Percentiles rank a stretch among this genome's conserved stretches.
phyloP scores from a whole-genome alignment of 805 yeast species.

The Metschnikowia proteae region DNA sequence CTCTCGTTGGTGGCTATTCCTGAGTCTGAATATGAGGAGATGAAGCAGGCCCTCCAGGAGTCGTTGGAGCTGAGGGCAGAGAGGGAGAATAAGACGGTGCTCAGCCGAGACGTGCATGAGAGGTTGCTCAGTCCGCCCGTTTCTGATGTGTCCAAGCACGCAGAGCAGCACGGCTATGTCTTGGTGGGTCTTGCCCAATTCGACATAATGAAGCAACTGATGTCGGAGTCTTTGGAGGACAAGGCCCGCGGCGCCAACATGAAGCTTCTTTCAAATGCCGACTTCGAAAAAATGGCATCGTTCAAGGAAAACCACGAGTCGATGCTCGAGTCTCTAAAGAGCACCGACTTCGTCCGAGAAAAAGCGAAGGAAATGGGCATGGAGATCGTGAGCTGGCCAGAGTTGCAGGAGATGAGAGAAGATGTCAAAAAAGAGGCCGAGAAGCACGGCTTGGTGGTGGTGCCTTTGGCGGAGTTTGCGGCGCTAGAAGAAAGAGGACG shows the following conservation, averaged over 20 bases:
- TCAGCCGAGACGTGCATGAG: conserved; percentile 5
- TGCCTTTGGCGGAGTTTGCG: conserved; percentile 14
- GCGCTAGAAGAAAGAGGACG: conserved; percentile 8
- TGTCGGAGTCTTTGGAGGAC: conserved; percentile 9
- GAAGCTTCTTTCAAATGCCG: conserved; percentile 8
- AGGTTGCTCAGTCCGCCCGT: conserved; percentile 3
- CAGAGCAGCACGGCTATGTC: conserved; percentile 7
- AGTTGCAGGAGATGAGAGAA: conserved; percentile 14
- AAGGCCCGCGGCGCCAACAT: conserved; percentile 11
- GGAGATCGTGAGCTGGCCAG: conserved; percentile 10
- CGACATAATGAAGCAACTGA: conserved; percentile 4
- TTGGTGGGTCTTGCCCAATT: conserved; percentile 7
- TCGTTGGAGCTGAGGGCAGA: conserved; percentile 10
- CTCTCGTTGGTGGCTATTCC: conserved; percentile 13
- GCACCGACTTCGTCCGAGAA: conserved; percentile 4
- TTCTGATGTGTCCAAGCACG: conserved; percentile 9
- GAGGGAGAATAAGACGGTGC: conserved; percentile 7
- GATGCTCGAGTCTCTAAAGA: conserved; percentile 2
- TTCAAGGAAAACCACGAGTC: neutral
- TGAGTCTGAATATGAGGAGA: conserved; percentile 4
- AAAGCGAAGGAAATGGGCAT: conserved; percentile 7
- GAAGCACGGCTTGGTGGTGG: conserved; percentile 13
- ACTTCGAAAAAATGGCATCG: conserved; percentile 3
- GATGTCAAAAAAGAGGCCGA: conserved; percentile 18
- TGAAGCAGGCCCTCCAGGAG: conserved; percentile 8